These are phyloP conservation scores for Kwoniella sp. DNA, from an alignment of 768 basidiomycete genomes.

Conservation along the genomic window DNA sequence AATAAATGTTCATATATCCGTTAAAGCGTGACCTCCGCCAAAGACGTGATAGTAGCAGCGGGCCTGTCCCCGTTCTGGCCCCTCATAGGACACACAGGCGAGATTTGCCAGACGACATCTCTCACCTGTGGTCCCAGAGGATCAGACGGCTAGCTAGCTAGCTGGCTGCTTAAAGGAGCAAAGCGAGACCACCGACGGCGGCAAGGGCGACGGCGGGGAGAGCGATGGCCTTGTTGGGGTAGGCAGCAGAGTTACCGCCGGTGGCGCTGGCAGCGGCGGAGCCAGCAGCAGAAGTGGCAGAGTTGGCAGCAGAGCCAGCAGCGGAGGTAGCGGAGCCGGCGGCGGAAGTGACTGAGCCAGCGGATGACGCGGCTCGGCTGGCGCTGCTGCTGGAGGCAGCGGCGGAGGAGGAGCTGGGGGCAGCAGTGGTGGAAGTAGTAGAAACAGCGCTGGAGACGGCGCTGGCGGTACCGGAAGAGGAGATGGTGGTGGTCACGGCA, in stretches of 20 bases:
- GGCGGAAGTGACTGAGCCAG: slow-evolving; percentile 13
- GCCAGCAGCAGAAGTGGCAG: slow-evolving; percentile 22
- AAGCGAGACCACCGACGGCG: slow-evolving; percentile 41
- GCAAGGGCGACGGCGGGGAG: slow-evolving; percentile 41
- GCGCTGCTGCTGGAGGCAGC: slow-evolving; percentile 13
- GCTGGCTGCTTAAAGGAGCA: slow-evolving; percentile 32
- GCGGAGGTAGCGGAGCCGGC: slow-evolving; percentile 32
- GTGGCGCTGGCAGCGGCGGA: slow-evolving; percentile 26
- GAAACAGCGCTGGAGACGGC: neutral
- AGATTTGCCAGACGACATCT: neutral
- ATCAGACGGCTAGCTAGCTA: neutral
- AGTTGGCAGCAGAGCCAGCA: slow-evolving; percentile 24
- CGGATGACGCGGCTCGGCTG: slow-evolving; percentile 12
- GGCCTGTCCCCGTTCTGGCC: no score
- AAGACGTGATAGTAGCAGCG: no score
- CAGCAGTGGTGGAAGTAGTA: slow-evolving; percentile 21
- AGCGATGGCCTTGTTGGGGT: slow-evolving; percentile 31
- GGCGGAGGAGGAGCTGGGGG: slow-evolving; percentile 23
- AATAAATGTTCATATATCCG: neutral
- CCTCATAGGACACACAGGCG: neutral
- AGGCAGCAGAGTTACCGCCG: slow-evolving; percentile 23
- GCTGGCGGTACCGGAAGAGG: slow-evolving; percentile 27
- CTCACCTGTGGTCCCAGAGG: no score
- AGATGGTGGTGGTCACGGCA: slow-evolving; percentile 37
- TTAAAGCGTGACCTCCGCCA: neutral